Evolutionary conservation across 202 grass and related monocot genomes (phyloP), one percentile per base, ranked within the genome.

Genomic region (Cymbopogon flexuosus): DNA sequence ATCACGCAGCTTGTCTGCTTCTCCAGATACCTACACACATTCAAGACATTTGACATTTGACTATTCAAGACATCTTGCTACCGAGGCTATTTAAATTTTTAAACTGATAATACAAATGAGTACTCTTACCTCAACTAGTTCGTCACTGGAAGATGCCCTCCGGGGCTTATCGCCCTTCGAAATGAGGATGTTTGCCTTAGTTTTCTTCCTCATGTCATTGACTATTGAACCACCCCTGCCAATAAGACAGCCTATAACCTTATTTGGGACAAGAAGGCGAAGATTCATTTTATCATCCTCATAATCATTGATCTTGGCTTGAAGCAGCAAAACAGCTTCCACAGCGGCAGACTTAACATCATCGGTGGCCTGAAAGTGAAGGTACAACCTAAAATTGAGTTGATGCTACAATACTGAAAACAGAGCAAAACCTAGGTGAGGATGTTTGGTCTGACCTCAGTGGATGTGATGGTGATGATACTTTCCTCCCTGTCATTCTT

Each of bases 161-260:
- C 81, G 85, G 35, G 92, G 92, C 56, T 95, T 94, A 62, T 89
- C 85, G 6, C 89, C 93, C 77, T 93, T 99, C 18, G 96, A 93
- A 76, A 99, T 99, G 46, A 83, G 81, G 87, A 99, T 99, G 70
- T 80, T 86, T 66, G 92, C 92, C 71, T 90, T 95, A 41, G 88
- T 93, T 76, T 77, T 95, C 75, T 74, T 95, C 49, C 92, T 88
- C 84, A 99, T 99, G 73, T 99, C 92, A 76, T 91, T 96, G 37
- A 99, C 79, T 60, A 99, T 99, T 36, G 87, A 93, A 45, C 96
- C 96, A 62, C 88, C 89, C 86, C 93, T 96, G 84, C 96, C 96
- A 79, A 99, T 99, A 84, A 99, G 88, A 80, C 96, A 99, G 46
- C 96, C 92, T 59, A 99, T 85, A 47, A 88, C 81, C 82, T 86